Conservation (phyloP, 805 yeast genomes). For the Saccharomycopsis capsularis region DNA sequence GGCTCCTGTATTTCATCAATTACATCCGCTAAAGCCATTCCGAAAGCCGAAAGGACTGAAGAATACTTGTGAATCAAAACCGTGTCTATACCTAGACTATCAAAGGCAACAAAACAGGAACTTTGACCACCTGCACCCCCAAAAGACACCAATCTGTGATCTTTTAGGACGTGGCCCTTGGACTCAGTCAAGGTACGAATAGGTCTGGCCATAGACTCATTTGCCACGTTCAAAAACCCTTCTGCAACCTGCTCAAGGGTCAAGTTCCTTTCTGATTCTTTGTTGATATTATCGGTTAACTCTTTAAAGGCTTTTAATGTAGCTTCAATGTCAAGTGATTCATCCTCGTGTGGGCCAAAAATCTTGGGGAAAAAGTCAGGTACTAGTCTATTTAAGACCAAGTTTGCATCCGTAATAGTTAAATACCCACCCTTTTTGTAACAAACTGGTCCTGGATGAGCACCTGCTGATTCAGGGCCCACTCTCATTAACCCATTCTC, state of each 20-base stretch:
- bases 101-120: slow-evolving; percentile 64
- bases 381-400: slow-evolving; percentile 61
- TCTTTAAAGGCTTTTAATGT: slow-evolving; percentile 44
- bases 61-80: slow-evolving; percentile 77
- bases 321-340: slow-evolving; percentile 53
- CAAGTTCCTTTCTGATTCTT: slow-evolving; percentile 33
- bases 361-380: slow-evolving; percentile 75
- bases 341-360: slow-evolving; percentile 74
- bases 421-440: slow-evolving; percentile 80
- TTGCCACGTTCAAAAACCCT: slow-evolving; percentile 79
- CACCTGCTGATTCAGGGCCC: slow-evolving; percentile 83
- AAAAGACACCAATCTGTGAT: slow-evolving; percentile 71
- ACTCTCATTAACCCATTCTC: slow-evolving; percentile 69
- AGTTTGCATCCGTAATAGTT: slow-evolving; percentile 80
- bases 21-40: slow-evolving; percentile 81
- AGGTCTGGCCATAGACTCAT: slow-evolving; percentile 87
- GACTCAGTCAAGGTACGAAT: slow-evolving; percentile 80
- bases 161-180: slow-evolving; percentile 60
- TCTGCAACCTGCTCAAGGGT: slow-evolving; percentile 64
- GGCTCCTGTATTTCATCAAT: slow-evolving; percentile 78
- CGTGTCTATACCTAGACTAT: slow-evolving; percentile 56
- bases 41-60: slow-evolving; percentile 79
- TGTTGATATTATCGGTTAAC: slow-evolving; percentile 51
- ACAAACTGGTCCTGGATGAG: slow-evolving; percentile 88
- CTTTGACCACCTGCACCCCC: slow-evolving; percentile 97